These are phyloP conservation scores for Corylus americana DNA, from an alignment of 306 rosid genomes.

Conservation along the genomic window DNA sequence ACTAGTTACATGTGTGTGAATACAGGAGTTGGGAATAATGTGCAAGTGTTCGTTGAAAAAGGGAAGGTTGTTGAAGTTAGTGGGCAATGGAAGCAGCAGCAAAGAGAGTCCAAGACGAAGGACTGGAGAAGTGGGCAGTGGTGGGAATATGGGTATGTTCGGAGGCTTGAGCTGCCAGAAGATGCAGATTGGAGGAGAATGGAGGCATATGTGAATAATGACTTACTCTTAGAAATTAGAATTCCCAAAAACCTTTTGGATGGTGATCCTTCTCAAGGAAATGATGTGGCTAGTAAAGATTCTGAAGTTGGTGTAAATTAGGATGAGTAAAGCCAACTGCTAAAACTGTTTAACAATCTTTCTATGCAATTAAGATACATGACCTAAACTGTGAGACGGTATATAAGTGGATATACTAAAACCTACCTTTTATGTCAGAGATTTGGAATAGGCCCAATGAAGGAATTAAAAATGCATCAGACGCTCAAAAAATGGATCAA, in stretches of 20 bases:
- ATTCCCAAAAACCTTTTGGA: conserved; percentile 58
- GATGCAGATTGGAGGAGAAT: conserved; percentile 78
- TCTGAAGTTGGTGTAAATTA: conserved; percentile 38
- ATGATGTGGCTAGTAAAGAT: conserved; percentile 33
- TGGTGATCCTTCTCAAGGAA: conserved; percentile 38
- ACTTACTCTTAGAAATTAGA: conserved; percentile 55
- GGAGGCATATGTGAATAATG: conserved; percentile 61
- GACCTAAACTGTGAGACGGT: background rate
- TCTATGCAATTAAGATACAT: background rate
- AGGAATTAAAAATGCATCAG: too few species aligned
- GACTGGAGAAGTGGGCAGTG: conserved; percentile 88
- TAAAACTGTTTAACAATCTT: background rate
- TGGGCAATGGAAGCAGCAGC: conserved; percentile 85
- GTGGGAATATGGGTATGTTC: conserved; percentile 92
- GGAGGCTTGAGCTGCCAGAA: conserved; percentile 91
- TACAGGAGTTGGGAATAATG: conserved; percentile 67
- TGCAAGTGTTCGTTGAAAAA: conserved; percentile 65
- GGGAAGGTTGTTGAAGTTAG: conserved; percentile 82
- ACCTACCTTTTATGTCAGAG: background rate
- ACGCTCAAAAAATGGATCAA: too few species aligned
- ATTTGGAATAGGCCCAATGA: too few species aligned
- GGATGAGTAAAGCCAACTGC: background rate
- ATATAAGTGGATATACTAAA: background rate
- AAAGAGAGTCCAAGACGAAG: conserved; percentile 47
- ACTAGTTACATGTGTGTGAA: conserved; percentile 38